Base-by-base conservation (phyloP, 2,329 filamentous ascomycete species). In the Ascocoryne sarcoides region DNA sequence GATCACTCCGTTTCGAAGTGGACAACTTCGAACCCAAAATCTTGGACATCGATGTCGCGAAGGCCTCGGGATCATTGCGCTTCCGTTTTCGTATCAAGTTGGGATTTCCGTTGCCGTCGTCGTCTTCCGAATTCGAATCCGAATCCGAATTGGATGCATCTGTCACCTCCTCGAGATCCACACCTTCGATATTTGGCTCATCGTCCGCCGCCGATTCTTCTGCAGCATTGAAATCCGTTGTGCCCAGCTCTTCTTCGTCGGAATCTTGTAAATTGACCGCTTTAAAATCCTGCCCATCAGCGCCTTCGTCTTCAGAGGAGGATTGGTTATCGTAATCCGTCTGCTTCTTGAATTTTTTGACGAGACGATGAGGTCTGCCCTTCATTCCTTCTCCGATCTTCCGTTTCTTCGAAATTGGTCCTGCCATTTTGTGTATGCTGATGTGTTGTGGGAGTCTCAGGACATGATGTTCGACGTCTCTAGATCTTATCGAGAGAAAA, bases 21-120 rank as follows among this genome's bases (percentile, higher is more conserved):
- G 88, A 82, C 8, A 96, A 72, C 65, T 96, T 96, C 36, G 87
- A 90, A 41, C 79, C 80, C 32, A 98, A 73, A 60, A 98, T 95
- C 63, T 92, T 94, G 52, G 84, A 83, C 55, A 98, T 87, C 37
- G 88, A 95, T 1, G 82, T 94, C 17, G 90, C 86, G 62, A 98
- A 96, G 38, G 86, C 88, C 48, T 74, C 70, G 2, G 92, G 89
- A 62, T 98, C 90, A 65, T 95, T 94, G 58, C 89, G 82, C 66
- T 96, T 96, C 10, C 80, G 78, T 56, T 78, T 83, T 28, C 58
- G 58, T 48, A 65, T 61, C 31, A 60, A 57, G 37, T 65, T 64
- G 42, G 58, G 60, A 29, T 64, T 64, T 15, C 68, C 65, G 10
- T 67, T 65, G 18, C 59, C 59, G 5, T 60, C 60, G 2, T 62